A percentile compares a stretch with the other conserved stretches of the same genome.
phyloP scores from a whole-genome alignment of 73 alveolate species.

The Diophrys sp. region DNA sequence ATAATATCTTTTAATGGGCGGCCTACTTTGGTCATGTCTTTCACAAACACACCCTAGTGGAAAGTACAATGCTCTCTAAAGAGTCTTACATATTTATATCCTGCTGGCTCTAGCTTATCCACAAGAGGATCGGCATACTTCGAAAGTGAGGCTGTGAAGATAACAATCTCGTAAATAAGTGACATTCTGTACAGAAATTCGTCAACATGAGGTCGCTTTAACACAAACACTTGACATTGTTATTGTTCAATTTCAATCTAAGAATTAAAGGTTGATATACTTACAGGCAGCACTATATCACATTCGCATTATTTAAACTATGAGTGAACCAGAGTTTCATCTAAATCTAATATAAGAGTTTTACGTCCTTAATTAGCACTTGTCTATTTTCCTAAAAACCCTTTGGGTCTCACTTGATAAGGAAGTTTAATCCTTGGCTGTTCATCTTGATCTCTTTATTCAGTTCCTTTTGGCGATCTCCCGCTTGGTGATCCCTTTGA shows the following conservation, averaged over 20 bases:
- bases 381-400: neutral
- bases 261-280: neutral
- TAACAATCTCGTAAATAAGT: conserved; percentile 22
- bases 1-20: conserved; percentile 74
- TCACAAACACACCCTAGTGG: conserved; percentile 16
- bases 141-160: conserved; percentile 37
- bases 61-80: conserved; percentile 22
- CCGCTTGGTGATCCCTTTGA: no score
- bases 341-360: conserved; percentile 65
- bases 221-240: conserved; percentile 10
- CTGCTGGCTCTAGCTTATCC: conserved; percentile 72
- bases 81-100: no score
- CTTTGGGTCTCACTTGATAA: neutral
- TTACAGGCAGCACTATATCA: conserved; percentile 41
- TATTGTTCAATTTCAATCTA: neutral
- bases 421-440: no score
- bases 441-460: no score
- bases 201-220: conserved; percentile 8
- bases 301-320: conserved; percentile 28
- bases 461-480: no score
- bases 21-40: conserved; percentile 40
- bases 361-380: conserved; percentile 40
- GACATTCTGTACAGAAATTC: conserved; percentile 19
- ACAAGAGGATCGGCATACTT: conserved; percentile 86
- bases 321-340: conserved; percentile 69